Percentiles rank a stretch among this genome's conserved stretches.
These are phyloP conservation scores for sunflower (Helianthus annuus) DNA, from an alignment of 129 eudicot species.

Conservation along the genomic window DNA sequence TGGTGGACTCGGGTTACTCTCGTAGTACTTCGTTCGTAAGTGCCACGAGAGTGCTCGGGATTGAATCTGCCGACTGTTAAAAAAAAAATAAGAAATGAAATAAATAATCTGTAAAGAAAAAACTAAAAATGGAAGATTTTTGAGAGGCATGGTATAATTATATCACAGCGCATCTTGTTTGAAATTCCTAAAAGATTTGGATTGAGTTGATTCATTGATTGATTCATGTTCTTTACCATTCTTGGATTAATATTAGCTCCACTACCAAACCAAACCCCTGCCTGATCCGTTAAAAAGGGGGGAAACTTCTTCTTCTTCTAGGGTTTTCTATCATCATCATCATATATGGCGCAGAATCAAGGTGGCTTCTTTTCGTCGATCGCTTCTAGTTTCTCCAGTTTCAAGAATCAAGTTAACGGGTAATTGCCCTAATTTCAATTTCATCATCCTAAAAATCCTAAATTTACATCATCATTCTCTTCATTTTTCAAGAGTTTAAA, in stretches of 20 bases:
- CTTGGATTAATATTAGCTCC: slow-evolving; percentile 5
- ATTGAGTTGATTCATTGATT: background rate
- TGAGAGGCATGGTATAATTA: no score
- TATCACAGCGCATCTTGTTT: slow-evolving; percentile 15
- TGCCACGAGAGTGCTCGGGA: no score
- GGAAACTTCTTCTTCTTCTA: slow-evolving; percentile 18
- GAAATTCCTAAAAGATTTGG: slow-evolving; percentile 9
- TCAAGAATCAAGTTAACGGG: slow-evolving; percentile 60
- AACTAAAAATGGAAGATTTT: no score
- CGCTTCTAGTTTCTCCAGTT: slow-evolving; percentile 56
- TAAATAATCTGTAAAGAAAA: no score
- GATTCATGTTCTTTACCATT: slow-evolving; percentile 8
- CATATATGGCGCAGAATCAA: slow-evolving; percentile 46
- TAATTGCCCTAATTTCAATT: slow-evolving; percentile 19
- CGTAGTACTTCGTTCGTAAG: no score
- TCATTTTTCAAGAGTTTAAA: no score
- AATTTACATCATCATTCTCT: no score
- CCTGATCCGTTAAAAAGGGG: slow-evolving; percentile 8
- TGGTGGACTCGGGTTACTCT: no score
- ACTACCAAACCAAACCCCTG: slow-evolving; percentile 13
- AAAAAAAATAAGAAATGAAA: no score
- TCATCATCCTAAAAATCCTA: no score
- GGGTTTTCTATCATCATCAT: slow-evolving; percentile 23
- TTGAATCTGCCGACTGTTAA: no score
- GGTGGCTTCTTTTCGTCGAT: slow-evolving; percentile 55